Conservation (phyloP, 441 rosid genomes). For the Bruguiera hainesii region DNA sequence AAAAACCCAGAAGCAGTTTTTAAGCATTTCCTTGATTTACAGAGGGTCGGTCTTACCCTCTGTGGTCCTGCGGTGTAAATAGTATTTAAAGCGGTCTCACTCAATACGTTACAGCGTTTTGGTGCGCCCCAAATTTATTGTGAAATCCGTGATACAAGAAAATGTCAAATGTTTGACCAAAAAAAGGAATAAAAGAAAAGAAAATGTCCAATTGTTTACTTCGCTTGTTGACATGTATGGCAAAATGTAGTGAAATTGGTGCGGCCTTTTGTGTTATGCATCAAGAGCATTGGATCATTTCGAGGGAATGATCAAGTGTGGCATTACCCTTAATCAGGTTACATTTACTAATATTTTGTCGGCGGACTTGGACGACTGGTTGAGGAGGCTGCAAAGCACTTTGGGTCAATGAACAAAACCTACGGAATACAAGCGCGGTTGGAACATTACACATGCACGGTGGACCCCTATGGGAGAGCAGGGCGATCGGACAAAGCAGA, state of each 20-base stretch:
- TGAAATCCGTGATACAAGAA: slow-evolving; percentile 31
- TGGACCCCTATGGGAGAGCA: slow-evolving; percentile 45
- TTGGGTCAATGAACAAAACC: slow-evolving; percentile 31
- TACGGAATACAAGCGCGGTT: slow-evolving; percentile 37
- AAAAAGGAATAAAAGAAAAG: neutral
- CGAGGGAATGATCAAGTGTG: slow-evolving; percentile 34
- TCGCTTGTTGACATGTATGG: slow-evolving; percentile 56
- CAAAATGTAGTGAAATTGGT: slow-evolving; percentile 44
- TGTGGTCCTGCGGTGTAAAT: slow-evolving; percentile 28
- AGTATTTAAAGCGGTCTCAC: slow-evolving; percentile 26
- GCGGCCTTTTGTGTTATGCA: slow-evolving; percentile 38
- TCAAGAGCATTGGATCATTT: slow-evolving; percentile 38
- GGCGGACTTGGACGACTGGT: slow-evolving; percentile 48
- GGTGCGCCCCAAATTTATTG: slow-evolving; percentile 43
- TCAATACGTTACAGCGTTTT: slow-evolving; percentile 35
- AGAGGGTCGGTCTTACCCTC: slow-evolving; percentile 33
- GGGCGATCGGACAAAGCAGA: slow-evolving; percentile 44
- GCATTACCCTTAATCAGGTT: slow-evolving; percentile 39
- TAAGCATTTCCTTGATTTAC: slow-evolving; percentile 34
- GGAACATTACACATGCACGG: slow-evolving; percentile 55
- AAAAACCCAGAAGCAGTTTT: slow-evolving; percentile 27
- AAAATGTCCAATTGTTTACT: slow-evolving; percentile 32
- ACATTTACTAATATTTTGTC: slow-evolving; percentile 50
- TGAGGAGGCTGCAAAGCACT: slow-evolving; percentile 43
- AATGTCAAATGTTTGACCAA: slow-evolving; percentile 12